phyloP scores from a whole-genome alignment of 371 early-diverging fungal genomes.

The Syncephalastrum racemosum region DNA sequence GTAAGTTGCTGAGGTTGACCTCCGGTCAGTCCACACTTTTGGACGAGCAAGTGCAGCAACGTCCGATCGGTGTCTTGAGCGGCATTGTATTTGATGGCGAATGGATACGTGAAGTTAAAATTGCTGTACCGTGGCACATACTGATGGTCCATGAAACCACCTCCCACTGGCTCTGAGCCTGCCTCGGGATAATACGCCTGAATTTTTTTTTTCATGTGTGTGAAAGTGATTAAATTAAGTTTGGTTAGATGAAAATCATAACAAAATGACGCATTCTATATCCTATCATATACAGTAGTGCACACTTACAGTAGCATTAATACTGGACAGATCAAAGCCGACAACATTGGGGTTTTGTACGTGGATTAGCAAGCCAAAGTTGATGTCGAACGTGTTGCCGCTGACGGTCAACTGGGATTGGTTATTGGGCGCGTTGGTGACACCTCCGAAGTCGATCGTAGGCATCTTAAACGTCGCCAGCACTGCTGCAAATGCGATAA shows the following conservation, averaged over 20 bases:
- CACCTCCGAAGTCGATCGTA: slow-evolving; percentile 20
- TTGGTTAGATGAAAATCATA: too few relatives aligned
- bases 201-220: neutral
- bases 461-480: slow-evolving; percentile 29
- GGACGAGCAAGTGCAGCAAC: slow-evolving; percentile 29
- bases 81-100: slow-evolving; percentile 33
- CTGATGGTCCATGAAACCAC: slow-evolving; percentile 31
- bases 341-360: slow-evolving; percentile 47
- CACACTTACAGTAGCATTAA: slow-evolving; percentile 41
- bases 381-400: slow-evolving; percentile 17
- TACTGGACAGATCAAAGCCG: slow-evolving; percentile 36
- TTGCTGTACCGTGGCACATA: slow-evolving; percentile 31
- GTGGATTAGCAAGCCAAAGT: slow-evolving; percentile 26
- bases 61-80: slow-evolving; percentile 19
- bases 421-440: slow-evolving; percentile 7
- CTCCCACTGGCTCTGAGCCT: slow-evolving; percentile 31
- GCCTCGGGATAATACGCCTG: slow-evolving; percentile 43
- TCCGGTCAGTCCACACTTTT: slow-evolving; percentile 35
- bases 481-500: slow-evolving; percentile 23
- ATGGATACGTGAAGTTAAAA: slow-evolving; percentile 34
- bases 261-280: neutral
- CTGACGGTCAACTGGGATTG: slow-evolving; percentile 9
- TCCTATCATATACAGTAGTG: neutral
- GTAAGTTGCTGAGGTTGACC: slow-evolving; percentile 19
- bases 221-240: neutral